Percentiles rank a stretch among this genome's conserved stretches.
These are phyloP conservation scores for Catharanthus roseus DNA, from an alignment of 257 asterid genomes.

Conservation along the genomic window DNA sequence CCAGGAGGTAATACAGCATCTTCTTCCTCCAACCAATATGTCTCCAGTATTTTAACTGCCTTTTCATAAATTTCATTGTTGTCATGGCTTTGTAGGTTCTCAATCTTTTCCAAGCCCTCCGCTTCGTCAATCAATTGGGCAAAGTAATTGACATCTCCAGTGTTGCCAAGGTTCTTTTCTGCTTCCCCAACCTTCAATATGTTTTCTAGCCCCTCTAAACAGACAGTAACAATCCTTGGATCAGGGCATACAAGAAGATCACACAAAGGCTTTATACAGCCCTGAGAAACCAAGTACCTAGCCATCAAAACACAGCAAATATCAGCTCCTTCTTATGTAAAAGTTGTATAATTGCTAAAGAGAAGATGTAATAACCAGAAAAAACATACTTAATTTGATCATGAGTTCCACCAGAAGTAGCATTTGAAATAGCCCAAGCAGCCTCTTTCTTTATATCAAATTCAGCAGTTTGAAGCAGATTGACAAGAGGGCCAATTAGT, in stretches of 20 bases:
- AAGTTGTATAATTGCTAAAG: background rate
- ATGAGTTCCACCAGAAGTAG: conserved; percentile 87
- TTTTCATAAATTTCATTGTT: conserved; percentile 87
- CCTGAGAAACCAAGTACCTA: conserved; percentile 76
- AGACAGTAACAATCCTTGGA: conserved; percentile 79
- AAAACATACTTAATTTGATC: conserved; percentile 71
- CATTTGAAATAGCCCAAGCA: conserved; percentile 94
- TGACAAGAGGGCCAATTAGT: conserved; percentile 65
- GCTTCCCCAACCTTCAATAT: conserved; percentile 88
- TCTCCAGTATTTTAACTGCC: conserved; percentile 82
- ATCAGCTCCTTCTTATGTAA: conserved; percentile 7
- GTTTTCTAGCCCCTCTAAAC: conserved; percentile 87
- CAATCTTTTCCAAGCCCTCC: conserved; percentile 84
- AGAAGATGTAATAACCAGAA: conserved; percentile 2
- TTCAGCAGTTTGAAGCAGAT: conserved; percentile 76
- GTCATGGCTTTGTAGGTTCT: conserved; percentile 78
- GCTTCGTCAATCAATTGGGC: conserved; percentile 80
- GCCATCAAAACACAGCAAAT: conserved; percentile 5
- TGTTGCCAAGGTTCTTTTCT: conserved; percentile 43
- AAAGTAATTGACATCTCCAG: conserved; percentile 57
- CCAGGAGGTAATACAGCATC: conserved; percentile 50
- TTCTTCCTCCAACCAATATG: conserved; percentile 90
- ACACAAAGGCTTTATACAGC: conserved; percentile 75
- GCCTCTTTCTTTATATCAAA: conserved; percentile 96
- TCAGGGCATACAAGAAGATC: conserved; percentile 87